These are phyloP conservation scores for Hordeum marinum DNA, from an alignment of 176 grass and related monocot genomes.

Conservation along the genomic window DNA sequence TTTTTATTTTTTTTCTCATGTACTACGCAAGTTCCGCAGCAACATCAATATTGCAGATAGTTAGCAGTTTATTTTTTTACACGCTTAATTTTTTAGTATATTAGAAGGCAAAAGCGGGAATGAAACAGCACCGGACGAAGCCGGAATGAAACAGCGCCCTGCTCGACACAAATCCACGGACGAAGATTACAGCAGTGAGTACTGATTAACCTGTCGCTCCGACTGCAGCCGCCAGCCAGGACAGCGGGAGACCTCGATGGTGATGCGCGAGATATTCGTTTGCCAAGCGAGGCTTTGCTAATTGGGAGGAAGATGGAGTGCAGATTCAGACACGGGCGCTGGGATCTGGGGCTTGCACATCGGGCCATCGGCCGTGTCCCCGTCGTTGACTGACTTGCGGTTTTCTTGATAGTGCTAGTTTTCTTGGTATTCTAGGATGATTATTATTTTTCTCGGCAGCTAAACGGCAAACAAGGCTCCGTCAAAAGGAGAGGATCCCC, in stretches of 20 bases:
- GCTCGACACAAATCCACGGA: background rate
- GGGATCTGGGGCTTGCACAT: background rate
- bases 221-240: background rate
- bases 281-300: background rate
- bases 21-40: background rate
- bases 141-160: background rate
- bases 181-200: background rate
- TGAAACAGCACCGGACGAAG: no score
- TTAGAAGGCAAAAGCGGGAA: no score
- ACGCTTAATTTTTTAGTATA: no score
- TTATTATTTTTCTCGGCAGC: background rate
- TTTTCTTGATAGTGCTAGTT: background rate
- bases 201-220: background rate
- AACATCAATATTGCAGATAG: background rate
- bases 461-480: background rate
- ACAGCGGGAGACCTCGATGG: background rate
- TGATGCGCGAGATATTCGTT: background rate
- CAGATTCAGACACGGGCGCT: background rate
- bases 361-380: background rate
- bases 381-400: slow-evolving; percentile 29
- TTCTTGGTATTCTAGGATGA: background rate
- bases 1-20: no score
- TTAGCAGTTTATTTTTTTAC: no score
- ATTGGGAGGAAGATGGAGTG: background rate
- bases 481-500: background rate